phyloP scores from a whole-genome alignment of 2,329 filamentous ascomycete genomes.

The Neopestalotiopsis rosae region DNA sequence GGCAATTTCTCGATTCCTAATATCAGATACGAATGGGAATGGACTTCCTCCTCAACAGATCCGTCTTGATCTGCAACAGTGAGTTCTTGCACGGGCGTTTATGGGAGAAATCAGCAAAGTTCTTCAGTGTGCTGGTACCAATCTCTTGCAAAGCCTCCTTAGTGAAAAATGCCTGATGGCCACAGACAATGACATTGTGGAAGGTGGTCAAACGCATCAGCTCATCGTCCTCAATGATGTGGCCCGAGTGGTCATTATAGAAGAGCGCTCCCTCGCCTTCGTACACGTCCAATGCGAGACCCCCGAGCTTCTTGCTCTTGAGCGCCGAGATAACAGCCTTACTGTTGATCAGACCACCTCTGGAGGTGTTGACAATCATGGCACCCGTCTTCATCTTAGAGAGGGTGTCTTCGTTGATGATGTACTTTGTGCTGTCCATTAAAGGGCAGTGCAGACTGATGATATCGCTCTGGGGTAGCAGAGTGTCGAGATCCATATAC shows the following conservation, averaged over 20 bases:
- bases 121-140: constrained; percentile 62
- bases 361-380: constrained; percentile 71
- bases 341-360: constrained; percentile 68
- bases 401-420: constrained; percentile 62
- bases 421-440: constrained; percentile 61
- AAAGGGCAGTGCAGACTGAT: constrained; percentile 72
- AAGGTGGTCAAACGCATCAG: constrained; percentile 72
- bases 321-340: constrained; percentile 63
- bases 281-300: constrained; percentile 71
- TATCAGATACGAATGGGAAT: constrained; percentile 42
- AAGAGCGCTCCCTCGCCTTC: constrained; percentile 69
- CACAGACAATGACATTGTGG: constrained; percentile 69
- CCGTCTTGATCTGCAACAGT: constrained; percentile 24
- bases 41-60: constrained; percentile 32
- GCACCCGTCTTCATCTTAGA: constrained; percentile 62
- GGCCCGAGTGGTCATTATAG: constrained; percentile 67
- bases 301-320: constrained; percentile 64
- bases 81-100: constrained; percentile 28
- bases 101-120: constrained; percentile 53
- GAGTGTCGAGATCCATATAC: constrained; percentile 57
- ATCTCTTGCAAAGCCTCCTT: constrained; percentile 69
- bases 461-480: constrained; percentile 64
- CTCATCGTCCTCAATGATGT: constrained; percentile 70
- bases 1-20: neutral
- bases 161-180: constrained; percentile 75